Evolutionary conservation across 2,329 filamentous ascomycete genomes (phyloP).

Genomic region (Trichoderma gracile): DNA sequence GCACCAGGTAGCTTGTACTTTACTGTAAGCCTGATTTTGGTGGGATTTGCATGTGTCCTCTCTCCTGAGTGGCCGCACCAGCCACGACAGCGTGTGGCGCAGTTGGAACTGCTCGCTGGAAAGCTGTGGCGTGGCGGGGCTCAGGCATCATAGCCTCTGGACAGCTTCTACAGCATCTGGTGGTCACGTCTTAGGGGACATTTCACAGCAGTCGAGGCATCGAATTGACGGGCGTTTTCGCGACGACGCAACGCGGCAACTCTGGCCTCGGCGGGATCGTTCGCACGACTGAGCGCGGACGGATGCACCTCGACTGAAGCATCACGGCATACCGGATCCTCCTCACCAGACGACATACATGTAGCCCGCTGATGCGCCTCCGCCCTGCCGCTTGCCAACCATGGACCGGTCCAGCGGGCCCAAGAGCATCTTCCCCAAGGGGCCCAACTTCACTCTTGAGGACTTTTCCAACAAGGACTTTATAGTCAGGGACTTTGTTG

Average conservation of each 20-base stretch:
- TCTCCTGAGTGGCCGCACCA: conserved; percentile 20
- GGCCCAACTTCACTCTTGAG: conserved; percentile 81
- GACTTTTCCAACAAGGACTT: conserved; percentile 91
- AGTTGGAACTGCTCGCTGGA: background rate
- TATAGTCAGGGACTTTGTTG: conserved; percentile 97
- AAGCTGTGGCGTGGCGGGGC: conserved; percentile 25
- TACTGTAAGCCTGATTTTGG: background rate
- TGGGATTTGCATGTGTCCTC: conserved; percentile 20
- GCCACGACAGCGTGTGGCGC: conserved; percentile 21
- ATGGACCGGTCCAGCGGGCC: conserved; percentile 52
- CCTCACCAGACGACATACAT: conserved; percentile 30
- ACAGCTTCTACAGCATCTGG: background rate
- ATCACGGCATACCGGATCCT: background rate
- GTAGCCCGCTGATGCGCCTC: conserved; percentile 33
- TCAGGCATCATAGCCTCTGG: conserved; percentile 10
- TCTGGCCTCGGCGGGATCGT: background rate
- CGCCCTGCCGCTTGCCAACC: conserved; percentile 30
- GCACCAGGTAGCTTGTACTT: background rate
- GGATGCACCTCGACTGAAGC: conserved; percentile 9
- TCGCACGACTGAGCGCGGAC: conserved; percentile 5
- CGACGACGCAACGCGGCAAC: conserved; percentile 16
- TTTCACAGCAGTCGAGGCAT: too few species aligned
- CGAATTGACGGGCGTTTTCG: background rate
- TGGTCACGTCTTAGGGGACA: conserved; percentile 11
- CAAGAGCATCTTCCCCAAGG: conserved; percentile 72